A percentile compares a stretch with the other conserved stretches of the same genome.
Conservation (phyloP, 192 early-diverging fungal genomes). For the Coemansia sp. region DNA sequence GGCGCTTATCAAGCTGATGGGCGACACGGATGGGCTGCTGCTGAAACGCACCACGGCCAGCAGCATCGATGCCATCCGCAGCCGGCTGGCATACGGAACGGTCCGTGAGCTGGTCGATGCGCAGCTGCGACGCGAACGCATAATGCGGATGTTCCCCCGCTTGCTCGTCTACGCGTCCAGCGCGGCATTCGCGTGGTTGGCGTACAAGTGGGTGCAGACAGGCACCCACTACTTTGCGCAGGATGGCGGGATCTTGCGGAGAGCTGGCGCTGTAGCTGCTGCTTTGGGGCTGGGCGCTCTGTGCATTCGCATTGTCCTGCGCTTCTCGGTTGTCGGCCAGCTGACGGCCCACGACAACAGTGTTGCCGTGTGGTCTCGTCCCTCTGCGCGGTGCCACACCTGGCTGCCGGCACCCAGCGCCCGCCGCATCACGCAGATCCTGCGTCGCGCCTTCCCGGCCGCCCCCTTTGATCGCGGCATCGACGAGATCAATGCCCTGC, state of each 20-base stretch:
- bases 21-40: constrained; percentile 2
- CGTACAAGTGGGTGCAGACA: constrained; percentile 14
- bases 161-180: not conserved
- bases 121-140: constrained; percentile 17
- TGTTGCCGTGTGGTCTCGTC: not conserved
- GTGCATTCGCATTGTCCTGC: constrained; percentile 14
- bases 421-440: constrained; percentile 14
- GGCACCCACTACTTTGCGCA: constrained; percentile 8
- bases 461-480: constrained; percentile 32
- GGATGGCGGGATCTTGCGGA: not conserved
- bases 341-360: constrained; percentile 7
- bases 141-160: constrained; percentile 4
- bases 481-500: constrained; percentile 28
- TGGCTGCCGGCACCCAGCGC: constrained; percentile 14
- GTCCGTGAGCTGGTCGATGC: constrained; percentile 15
- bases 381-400: not conserved
- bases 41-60: not conserved
- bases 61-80: not conserved
- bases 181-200: constrained; percentile 4
- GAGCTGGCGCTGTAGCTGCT: not conserved
- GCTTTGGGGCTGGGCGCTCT: not conserved
- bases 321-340: constrained; percentile 30
- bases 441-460: constrained; percentile 43
- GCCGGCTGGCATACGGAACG: constrained; percentile 2
- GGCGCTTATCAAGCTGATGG: constrained; percentile 22